Base-by-base conservation (phyloP, 805 yeast species). In the Candida peoriensis region DNA sequence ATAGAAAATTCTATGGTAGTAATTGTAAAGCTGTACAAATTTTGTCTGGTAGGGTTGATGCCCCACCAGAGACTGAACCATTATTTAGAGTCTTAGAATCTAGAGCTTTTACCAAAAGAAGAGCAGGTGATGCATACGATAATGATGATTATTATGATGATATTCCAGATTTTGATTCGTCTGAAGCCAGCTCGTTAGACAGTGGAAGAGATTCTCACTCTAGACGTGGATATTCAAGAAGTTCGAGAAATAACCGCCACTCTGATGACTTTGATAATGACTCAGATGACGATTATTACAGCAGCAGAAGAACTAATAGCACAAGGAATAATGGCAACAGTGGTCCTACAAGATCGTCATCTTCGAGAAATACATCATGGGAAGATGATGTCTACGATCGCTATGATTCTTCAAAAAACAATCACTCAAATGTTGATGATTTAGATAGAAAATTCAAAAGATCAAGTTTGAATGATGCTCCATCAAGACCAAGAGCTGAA, bases 21-120 rank as follows among this genome's bases (percentile, higher is more conserved):
- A 77, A 73, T 46, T 83, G 95, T 58, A 88, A 93, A 40, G 95
- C 97, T n/a, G 76, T 85, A 58, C 70, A 71, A 55, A 84, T 90
- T 52, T 69, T 90, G 34, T 64, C 81, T 6, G 98, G 98, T 25
- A 74, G 82, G 46, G 85, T 90, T n/a, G 90, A 87, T 31, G 76
- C 96, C 4, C 97, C 97, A 3, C 87, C 96, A 20, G 88, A 83
- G 9, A 83, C 88, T 47, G 97, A 88, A 44, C 73, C 93, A 5
- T 70, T 90, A 44, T 78, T 87, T 76, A 73, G 95, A 51, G 82
- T 90, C 12, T 70, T 90, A 44, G 90, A 88, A 45, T 77, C 93
- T 20, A 73, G 89, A 47, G 95, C 87, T 1, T 93, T 90, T 68
- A 72, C 72, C 43, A 70, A 69, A 56, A 67, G 74, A 54, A 64